Base-by-base conservation (phyloP, 2,329 filamentous ascomycete species). In the Pseudovirgaria hyperparasitica region DNA sequence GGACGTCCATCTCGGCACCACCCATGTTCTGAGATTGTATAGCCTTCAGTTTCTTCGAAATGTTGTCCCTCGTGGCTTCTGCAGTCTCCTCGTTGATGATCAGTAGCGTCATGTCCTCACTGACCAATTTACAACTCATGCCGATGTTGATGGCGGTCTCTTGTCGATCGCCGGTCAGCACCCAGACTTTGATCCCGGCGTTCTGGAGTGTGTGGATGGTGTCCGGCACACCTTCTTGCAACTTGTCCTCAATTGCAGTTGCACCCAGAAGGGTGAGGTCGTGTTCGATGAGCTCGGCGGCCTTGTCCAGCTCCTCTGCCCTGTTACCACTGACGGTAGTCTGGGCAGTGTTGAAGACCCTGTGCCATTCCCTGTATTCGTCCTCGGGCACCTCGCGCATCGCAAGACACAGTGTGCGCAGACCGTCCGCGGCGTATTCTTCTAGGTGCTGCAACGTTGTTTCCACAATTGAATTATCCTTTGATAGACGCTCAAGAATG, bases 121-220 rank as follows among this genome's bases (percentile, higher is more conserved):
- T 93, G 34, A 98, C 82, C 26, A 98, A 70, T 59, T 96, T 96
- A 60, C 90, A 98, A 52, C 85, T 94, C 90, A 98, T 98, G 38
- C 92, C 90, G 40, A 98, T 98, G 54, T 98, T 98, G 69, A 98
- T 98, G 30, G 90, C 90, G 16, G 90, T 98, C 57, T 98, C 90
- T 57, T 98, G 92, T 44, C 90, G 74, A 62, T 98, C 90, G 43
- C 90, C 90, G 20, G 90, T 98, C 54, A 98, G 58, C 12, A 98
- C 90, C 90, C 90, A 98, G 29, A 98, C 78, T 58, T 98, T 98
- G 65, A 98, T 96, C 28, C 86, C 87, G 14, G 92, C 90, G 38
- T 86, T 82, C 54, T 98, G 92, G 16, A 98, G 65, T 0, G 90
- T 98, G 52, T 94, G 85, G 32, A 98, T 98, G 0, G 90, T 98